Conservation (phyloP, 129 eudicot genomes). For the Mikania micrantha region DNA sequence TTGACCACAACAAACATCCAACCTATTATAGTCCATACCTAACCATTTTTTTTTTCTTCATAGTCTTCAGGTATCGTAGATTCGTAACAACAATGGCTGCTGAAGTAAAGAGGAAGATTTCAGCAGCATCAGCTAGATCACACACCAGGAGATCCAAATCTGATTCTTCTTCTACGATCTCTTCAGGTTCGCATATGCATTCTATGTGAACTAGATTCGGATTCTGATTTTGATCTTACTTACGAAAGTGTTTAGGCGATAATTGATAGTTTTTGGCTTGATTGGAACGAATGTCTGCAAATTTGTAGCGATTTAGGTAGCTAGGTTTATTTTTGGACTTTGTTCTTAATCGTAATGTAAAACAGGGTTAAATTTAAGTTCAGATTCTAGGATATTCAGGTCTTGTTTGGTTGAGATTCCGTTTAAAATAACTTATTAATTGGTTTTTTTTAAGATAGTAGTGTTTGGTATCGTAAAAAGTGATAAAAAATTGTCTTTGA, state of each 20-base stretch:
- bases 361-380: not conserved
- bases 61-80: no score
- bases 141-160: slow-evolving; percentile 41
- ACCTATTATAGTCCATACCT: no score
- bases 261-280: not conserved
- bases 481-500: no score
- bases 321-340: not conserved
- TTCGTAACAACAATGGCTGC: slow-evolving; percentile 32
- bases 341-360: no score
- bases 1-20: no score
- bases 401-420: no score
- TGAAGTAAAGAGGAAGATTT: slow-evolving; percentile 37
- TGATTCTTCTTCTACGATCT: slow-evolving; percentile 18
- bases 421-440: no score
- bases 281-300: not conserved
- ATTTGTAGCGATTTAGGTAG: not conserved
- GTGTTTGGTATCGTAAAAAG: no score
- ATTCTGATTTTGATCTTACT: not conserved
- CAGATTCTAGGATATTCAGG: not conserved
- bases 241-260: not conserved
- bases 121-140: slow-evolving; percentile 75
- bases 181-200: slow-evolving; percentile 30
- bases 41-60: no score
- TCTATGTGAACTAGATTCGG: not conserved
- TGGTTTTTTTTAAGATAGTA: no score